Base-by-base conservation (phyloP, 2,329 filamentous ascomycete species). In the Epichloe brachyelytri region DNA sequence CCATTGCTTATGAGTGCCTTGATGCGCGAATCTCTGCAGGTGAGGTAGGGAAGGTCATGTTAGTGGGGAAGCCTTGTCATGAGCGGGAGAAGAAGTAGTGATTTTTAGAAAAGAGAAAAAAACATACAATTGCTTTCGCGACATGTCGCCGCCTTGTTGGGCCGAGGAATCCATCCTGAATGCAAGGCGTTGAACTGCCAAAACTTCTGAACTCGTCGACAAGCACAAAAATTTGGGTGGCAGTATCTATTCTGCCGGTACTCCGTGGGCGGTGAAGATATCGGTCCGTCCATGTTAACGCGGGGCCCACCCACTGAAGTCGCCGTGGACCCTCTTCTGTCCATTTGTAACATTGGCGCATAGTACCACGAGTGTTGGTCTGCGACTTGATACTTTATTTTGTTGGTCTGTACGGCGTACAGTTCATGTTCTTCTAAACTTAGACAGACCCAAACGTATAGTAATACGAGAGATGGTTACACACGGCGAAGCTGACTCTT, bases 1-100 rank as follows among this genome's bases (percentile, higher is more conserved):
- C 86, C 86, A 85, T 95, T 96, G 66, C 84, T 82, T 63, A 96
- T 91, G 60, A 96, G 82, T 68, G 89, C 84, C 54, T 85, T 86
- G 62, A 96, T 95, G 68, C 89, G 86, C 71, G 86, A 86, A 70
- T 95, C 89, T 64, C 88, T 89, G 5, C 2, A 41, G 26, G 56
- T 4, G 20, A 3, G 34, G 20, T 30, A 10, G 26, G 26, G 26
- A 30, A 30, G 26, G 26, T 30, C 26, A 30, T 30, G 26, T 30
- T 30, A 30, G 26, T 30, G 26, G 26, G 26, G 26, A 10, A 11
- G 8, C 26, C 8, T 30, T 30, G 8, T 4, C 26, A 10, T 30
- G 26, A 30, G 26, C 8, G 26, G 26, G 26, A 30, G 26, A 30
- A 30, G 15, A 39, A n/a, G 15, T 26, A 10, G 17, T 20, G 17